Evolutionary conservation across 1,139 yeast genomes (phyloP).

Genomic region (Lodderomyces beijingensis): DNA sequence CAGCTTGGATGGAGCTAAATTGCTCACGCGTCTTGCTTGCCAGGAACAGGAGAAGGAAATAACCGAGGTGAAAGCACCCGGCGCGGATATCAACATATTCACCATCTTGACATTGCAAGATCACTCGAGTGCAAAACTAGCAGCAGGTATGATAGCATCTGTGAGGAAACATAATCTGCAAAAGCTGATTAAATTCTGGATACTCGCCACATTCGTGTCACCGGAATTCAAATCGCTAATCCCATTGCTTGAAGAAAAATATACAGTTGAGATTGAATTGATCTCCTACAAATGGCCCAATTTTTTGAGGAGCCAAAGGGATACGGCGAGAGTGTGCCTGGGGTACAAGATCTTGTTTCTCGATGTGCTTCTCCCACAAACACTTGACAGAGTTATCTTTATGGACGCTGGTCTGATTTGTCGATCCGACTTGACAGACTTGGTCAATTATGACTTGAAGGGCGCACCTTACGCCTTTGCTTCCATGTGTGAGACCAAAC

Average conservation of each 20-base stretch:
- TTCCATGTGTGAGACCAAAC: constrained; percentile 82
- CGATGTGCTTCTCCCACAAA: constrained; percentile 82
- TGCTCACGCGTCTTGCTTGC: constrained; percentile 42
- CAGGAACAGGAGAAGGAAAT: constrained; percentile 1
- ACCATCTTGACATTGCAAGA: constrained; percentile 41
- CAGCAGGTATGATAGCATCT: constrained; percentile 75
- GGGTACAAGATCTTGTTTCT: constrained; percentile 82
- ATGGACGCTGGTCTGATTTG: constrained; percentile 85
- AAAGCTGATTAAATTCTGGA: constrained; percentile 77
- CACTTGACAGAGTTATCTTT: constrained; percentile 69
- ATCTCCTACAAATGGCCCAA: constrained; percentile 88
- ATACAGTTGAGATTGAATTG: constrained; percentile 63
- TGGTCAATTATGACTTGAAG: constrained; percentile 59
- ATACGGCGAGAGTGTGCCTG: constrained; percentile 76
- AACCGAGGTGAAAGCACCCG: constrained; percentile 12
- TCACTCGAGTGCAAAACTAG: constrained; percentile 65
- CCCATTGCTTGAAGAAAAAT: constrained; percentile 57
- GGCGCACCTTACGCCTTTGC: constrained; percentile 84
- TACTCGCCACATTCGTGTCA: constrained; percentile 74
- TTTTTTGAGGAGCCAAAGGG: constrained; percentile 73
- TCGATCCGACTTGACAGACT: constrained; percentile 66
- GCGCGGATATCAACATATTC: constrained; percentile 74
- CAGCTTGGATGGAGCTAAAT: constrained; percentile 41
- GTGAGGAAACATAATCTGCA: constrained; percentile 62
- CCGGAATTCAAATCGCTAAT: constrained; percentile 59